Evolutionary conservation across 768 basidiomycete genomes (phyloP), one percentile per base, ranked within the genome.

Genomic region (Kwoniella europaea): DNA sequence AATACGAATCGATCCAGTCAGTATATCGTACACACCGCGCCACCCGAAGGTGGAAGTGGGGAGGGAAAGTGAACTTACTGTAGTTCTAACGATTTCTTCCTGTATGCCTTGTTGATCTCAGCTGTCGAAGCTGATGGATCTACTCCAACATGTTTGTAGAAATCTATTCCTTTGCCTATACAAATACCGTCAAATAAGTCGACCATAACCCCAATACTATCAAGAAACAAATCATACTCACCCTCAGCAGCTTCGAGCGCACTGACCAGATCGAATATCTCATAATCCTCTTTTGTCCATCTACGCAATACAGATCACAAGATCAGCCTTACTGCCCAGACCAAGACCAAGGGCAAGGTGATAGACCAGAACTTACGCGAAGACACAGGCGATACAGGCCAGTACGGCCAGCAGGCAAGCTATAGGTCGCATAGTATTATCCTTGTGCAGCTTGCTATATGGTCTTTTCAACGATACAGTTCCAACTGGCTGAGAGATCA

Each of bases 101-200:
- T 86, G 85, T 97, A 98, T 4, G 95, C 93, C 82, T 91, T 93
- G 61, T 88, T 88, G 75, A 98, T 93, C 72, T 96, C 92, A 29
- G 87, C 72, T 5, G 69, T 65, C 4, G 73, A 65, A 3, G 94
- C 95, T 0, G 90, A 89, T 4, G 89, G 84, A 2, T 92, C 85
- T 1, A 97, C 88, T 68, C 91, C 91, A 55, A 99, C 86, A 90
- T 91, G 96, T 12, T 93, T 92, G 85, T 99, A 99, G 85, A 98
- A 99, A 0, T 90, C 92, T n/a, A 91, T 93, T 42, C 91, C 93
- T 81, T 91, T 94, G 71, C 91, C 90, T 90, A 76, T 15, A 62
- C 35, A 35, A 35, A 35, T 9, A 35, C 35, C 35, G 35, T 35
- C 35, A 35, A 35, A 35, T 35, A 35, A 35, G 35, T 9, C 6